phyloP scores from a whole-genome alignment of 441 rosid species.

The Erysimum cheiri region DNA sequence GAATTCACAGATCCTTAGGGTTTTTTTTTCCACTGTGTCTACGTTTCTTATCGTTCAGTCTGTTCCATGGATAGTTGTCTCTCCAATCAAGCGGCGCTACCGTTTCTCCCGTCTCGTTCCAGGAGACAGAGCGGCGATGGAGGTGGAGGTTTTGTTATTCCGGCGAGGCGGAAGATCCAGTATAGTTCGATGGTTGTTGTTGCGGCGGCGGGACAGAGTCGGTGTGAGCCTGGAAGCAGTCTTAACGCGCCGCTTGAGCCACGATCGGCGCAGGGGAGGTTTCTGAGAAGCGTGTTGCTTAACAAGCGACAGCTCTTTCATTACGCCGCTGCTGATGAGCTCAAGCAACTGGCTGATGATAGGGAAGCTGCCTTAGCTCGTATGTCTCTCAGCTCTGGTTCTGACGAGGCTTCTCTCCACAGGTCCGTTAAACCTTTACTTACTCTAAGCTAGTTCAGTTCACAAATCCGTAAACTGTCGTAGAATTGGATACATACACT shows the following conservation, averaged over 20 bases:
- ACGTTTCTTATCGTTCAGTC: conserved; percentile 10
- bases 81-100: conserved; percentile 45
- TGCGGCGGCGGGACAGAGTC: conserved; percentile 64
- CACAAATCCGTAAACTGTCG: neutral
- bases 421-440: conserved; percentile 50
- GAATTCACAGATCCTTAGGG: conserved; percentile 7
- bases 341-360: conserved; percentile 65
- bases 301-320: conserved; percentile 78
- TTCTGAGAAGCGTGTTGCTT: conserved; percentile 65
- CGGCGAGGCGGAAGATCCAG: conserved; percentile 1
- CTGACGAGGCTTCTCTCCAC: conserved; percentile 79
- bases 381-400: conserved; percentile 63
- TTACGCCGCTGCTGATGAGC: conserved; percentile 72
- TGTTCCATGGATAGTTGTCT: conserved; percentile 62
- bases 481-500: neutral
- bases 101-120: conserved; percentile 44
- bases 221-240: conserved; percentile 77
- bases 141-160: conserved; percentile 26
- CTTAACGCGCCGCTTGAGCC: conserved; percentile 85
- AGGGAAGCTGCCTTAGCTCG: conserved; percentile 66
- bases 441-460: neutral
- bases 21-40: neutral
- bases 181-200: conserved; percentile 29
- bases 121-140: conserved; percentile 42
- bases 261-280: conserved; percentile 67